phyloP scores from a whole-genome alignment of 2,329 filamentous ascomycete genomes.

The Talaromyces rugulosus region DNA sequence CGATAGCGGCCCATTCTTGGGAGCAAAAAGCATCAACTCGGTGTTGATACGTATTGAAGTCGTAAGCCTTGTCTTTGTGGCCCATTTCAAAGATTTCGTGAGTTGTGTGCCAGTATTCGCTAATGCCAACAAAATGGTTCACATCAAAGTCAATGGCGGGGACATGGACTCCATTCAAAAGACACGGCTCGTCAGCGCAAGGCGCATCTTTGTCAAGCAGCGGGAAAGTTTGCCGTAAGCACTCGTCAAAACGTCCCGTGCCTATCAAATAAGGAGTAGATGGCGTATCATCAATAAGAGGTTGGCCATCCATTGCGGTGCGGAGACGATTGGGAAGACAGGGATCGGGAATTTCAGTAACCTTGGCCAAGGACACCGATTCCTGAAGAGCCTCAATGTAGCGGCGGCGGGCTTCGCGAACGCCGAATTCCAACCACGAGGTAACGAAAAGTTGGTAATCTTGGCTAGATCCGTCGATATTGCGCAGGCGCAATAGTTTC shows the following conservation, averaged over 20 bases:
- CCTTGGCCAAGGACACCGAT: constrained; percentile 55
- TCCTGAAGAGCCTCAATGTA: constrained; percentile 76
- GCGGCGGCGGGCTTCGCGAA: constrained; percentile 81
- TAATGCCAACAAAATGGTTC: constrained; percentile 96
- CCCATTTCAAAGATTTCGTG: constrained; percentile 84
- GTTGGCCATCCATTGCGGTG: constrained; percentile 67
- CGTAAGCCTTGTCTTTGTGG: constrained; percentile 75
- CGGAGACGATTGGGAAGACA: constrained; percentile 78
- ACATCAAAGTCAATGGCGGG: constrained; percentile 95
- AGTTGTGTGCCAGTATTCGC: constrained; percentile 98
- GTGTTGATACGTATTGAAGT: constrained; percentile 83
- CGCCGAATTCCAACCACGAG: constrained; percentile 96
- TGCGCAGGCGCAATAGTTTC: constrained; percentile 79
- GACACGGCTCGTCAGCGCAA: constrained; percentile 77
- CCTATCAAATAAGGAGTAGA: constrained; percentile 62
- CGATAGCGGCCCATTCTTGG: constrained; percentile 74
- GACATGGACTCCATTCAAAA: constrained; percentile 86
- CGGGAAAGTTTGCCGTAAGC: constrained; percentile 75
- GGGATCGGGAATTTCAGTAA: constrained; percentile 76
- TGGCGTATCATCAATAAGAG: constrained; percentile 38
- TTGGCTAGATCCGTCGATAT: constrained; percentile 67
- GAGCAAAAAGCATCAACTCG: constrained; percentile 81
- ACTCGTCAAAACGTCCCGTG: constrained; percentile 83
- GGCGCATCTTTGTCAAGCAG: constrained; percentile 83
- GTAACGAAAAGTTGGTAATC: constrained; percentile 93